Conservation (phyloP, 176 grass and related monocot genomes). For the Oryza meridionalis region DNA sequence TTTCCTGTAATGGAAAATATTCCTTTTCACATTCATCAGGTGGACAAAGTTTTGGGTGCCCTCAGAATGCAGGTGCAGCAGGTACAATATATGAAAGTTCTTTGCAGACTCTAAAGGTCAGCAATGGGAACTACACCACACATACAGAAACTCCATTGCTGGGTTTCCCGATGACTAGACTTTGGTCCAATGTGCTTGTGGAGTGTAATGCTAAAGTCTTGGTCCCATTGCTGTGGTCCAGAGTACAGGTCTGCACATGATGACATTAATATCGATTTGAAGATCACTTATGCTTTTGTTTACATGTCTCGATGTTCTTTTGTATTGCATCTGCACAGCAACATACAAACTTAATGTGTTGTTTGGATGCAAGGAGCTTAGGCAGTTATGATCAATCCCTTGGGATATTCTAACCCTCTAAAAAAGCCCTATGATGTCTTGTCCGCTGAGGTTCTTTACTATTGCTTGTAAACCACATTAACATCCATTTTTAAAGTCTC, state of each 20-base stretch:
- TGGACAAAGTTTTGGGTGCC: constrained; percentile 84
- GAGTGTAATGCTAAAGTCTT: constrained; percentile 85
- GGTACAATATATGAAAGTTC: constrained; percentile 91
- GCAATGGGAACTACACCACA: constrained; percentile 96
- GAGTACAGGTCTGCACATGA: constrained; percentile 80
- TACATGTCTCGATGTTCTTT: constrained; percentile 8
- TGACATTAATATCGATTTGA: constrained; percentile 2
- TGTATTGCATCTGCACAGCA: neutral
- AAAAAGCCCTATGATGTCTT: neutral
- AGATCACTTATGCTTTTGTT: constrained; percentile 27
- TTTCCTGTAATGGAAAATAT: constrained; percentile 20
- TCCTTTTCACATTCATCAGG: constrained; percentile 53
- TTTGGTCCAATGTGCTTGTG: constrained; percentile 96
- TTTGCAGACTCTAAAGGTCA: constrained; percentile 87
- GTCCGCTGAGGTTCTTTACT: neutral
- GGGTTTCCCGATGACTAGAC: constrained; percentile 71
- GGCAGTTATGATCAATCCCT: neutral
- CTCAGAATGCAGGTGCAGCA: constrained; percentile 89
- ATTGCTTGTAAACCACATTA: neutral
- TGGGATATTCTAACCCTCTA: no score
- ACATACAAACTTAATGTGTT: neutral
- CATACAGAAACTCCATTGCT: constrained; percentile 94
- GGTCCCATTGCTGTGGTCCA: constrained; percentile 95
- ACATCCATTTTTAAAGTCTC: constrained; percentile 2
- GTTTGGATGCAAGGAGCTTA: neutral